Conservation (phyloP, 306 rosid genomes). For the Glycyrrhiza uralensis region DNA sequence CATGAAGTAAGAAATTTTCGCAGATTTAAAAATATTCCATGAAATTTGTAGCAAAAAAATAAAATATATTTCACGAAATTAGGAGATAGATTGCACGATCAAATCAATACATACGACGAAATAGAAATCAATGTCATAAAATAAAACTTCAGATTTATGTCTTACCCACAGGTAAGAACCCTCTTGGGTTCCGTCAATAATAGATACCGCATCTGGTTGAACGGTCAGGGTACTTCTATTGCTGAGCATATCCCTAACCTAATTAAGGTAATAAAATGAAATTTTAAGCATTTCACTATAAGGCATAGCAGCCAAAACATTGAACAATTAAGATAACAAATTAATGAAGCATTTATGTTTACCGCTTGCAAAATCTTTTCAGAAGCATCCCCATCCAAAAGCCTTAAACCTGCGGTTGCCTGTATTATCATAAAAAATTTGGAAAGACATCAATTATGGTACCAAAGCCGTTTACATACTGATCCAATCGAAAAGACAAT, state of each 20-base stretch:
- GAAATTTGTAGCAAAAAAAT: too few relatives aligned
- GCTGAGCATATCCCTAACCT: constrained; percentile 57
- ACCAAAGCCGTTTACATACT: neutral
- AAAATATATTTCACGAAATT: too few relatives aligned
- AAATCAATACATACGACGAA: neutral
- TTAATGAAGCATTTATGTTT: neutral
- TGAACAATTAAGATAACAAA: neutral
- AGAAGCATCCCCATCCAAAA: constrained; percentile 53
- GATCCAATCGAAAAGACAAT: neutral
- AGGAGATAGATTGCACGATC: too few relatives aligned
- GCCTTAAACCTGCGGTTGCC: constrained; percentile 81
- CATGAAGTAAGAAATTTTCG: too few relatives aligned
- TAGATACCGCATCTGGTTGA: constrained; percentile 41
- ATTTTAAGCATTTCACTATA: neutral
- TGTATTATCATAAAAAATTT: constrained; percentile 12
- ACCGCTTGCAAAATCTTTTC: constrained; percentile 63
- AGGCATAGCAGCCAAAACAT: neutral
- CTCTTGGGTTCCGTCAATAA: constrained; percentile 73
- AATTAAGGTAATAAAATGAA: neutral
- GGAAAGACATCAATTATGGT: neutral
- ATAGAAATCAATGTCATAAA: neutral
- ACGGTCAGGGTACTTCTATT: constrained; percentile 40
- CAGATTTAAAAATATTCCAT: too few relatives aligned
- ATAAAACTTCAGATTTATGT: neutral
- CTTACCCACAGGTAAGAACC: constrained; percentile 79